Base-by-base conservation (phyloP, 2,329 filamentous ascomycete species). In the Metarhizium album region DNA sequence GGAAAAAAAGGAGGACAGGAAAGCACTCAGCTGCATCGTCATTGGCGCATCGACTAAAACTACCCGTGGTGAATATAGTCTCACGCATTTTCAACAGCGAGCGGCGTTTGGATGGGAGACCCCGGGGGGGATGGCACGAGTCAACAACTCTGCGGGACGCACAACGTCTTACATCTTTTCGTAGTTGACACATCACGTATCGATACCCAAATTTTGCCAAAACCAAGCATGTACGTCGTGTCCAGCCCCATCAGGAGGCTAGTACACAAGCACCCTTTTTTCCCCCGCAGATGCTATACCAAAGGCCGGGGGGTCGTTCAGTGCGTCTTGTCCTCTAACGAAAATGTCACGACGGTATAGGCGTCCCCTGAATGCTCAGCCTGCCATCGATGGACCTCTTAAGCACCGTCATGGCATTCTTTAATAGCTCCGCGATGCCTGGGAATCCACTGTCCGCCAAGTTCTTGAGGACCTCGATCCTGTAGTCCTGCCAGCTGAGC, bases 381-480 rank as follows among this genome's bases (percentile, higher is more conserved):
- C 55, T 63, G 22, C 60, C 62, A 31, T 67, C 63, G 59, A 66
- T 68, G 33, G 68, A 66, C 53, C 71, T 78, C 67, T 81, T 82
- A 58, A 91, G 67, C 47, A 84, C 80, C 63, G 84, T 88, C 79
- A 93, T 89, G 1, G 87, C 90, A 59, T 82, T 87, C 64, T 86
- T 86, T 75, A 94, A 84, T 59, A 94, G 67, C 55, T 83, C 75
- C 16, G 78, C 76, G 29, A 91, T 74, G 0, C 89, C 89, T 11
- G 65, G 68, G 45, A 86, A 74, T 0, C 84, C 85, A 49, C 75
- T 76, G 5, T 68, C 70, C 52, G 84, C 83, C 54, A 94, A 66
- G 67, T 82, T 80, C 47, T 75, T 74, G 51, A 95, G 67, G 54
- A 91, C 83, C n/a, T 80, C 77, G 5, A 88, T 71, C 52, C 86